These are phyloP conservation scores for Arthrinium phaeospermum DNA, from an alignment of 2,329 filamentous ascomycete genomes.

Conservation along the genomic window DNA sequence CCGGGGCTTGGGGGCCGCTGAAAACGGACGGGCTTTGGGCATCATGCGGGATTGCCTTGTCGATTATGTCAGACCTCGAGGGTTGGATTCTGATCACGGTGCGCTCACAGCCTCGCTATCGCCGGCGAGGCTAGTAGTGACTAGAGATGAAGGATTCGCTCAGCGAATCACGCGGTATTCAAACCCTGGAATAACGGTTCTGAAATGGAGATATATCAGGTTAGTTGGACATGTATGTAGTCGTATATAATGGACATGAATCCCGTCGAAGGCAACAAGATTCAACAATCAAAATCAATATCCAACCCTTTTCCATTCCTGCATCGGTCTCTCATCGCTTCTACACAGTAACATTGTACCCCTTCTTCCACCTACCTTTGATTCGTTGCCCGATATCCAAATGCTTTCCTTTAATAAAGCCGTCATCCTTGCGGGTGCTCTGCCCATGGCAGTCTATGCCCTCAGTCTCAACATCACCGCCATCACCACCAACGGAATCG, in stretches of 20 bases:
- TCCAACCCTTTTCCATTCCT: no score
- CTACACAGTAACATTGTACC: background rate
- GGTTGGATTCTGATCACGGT: background rate
- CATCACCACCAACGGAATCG: conserved; percentile 39
- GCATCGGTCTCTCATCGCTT: background rate
- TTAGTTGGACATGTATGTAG: no score
- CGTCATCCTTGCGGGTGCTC: background rate
- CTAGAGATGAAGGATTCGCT: background rate
- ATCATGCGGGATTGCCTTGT: background rate
- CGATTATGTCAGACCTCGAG: background rate
- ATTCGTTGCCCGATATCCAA: background rate
- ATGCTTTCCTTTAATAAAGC: background rate
- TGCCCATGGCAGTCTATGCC: background rate
- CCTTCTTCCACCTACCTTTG: no score
- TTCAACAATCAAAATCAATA: background rate
- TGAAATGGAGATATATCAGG: background rate
- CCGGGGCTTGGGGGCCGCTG: background rate
- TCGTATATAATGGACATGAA: background rate
- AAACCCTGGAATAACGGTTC: background rate
- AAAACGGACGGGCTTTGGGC: background rate
- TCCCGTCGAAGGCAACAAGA: background rate
- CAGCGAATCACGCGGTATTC: background rate
- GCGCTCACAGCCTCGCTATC: background rate
- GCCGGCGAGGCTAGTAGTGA: background rate
- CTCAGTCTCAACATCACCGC: conserved; percentile 48